Evolutionary conservation across 768 basidiomycete genomes (phyloP).

Genomic region (Tephrocybe sp.): DNA sequence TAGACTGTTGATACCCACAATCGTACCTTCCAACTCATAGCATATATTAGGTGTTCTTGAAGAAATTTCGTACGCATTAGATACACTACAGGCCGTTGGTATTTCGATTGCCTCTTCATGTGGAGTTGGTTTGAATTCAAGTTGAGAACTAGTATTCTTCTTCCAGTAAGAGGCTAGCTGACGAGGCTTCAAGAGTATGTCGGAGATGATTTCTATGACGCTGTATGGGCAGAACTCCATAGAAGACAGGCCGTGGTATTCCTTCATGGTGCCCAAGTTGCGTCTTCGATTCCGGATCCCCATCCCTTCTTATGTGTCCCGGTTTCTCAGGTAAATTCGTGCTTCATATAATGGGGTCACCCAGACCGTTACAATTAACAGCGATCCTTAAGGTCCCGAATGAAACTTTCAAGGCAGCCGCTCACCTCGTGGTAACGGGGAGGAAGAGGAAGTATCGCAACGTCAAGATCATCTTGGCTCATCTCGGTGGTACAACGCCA

Average conservation of each 20-base stretch:
- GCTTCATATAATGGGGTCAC: background rate
- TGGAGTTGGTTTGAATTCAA: conserved; percentile 50
- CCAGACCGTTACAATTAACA: background rate
- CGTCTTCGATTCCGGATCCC: conserved; percentile 62
- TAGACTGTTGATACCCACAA: background rate
- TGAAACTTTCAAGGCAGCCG: conserved; percentile 80
- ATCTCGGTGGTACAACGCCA: conserved; percentile 68
- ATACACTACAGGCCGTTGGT: conserved; percentile 60
- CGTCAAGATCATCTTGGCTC: conserved; percentile 67
- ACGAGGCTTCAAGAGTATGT: conserved; percentile 48
- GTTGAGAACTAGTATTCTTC: conserved; percentile 30
- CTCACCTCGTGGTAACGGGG: conserved; percentile 72
- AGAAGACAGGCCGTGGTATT: conserved; percentile 60
- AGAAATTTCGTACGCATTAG: conserved; percentile 62
- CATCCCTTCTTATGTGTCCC: conserved; percentile 66
- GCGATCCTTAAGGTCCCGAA: conserved; percentile 57
- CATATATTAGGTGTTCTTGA: conserved; percentile 43
- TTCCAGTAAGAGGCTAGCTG: background rate
- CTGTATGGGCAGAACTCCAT: conserved; percentile 71
- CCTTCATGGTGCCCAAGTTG: conserved; percentile 67
- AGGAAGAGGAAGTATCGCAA: conserved; percentile 58
- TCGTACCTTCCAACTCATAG: background rate
- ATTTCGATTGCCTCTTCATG: conserved; percentile 68
- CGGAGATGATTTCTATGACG: conserved; percentile 60
- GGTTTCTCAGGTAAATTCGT: conserved; percentile 51